Evolutionary conservation across 2,329 filamentous ascomycete genomes (phyloP).

Genomic region (Microcyclospora tardicrescens): DNA sequence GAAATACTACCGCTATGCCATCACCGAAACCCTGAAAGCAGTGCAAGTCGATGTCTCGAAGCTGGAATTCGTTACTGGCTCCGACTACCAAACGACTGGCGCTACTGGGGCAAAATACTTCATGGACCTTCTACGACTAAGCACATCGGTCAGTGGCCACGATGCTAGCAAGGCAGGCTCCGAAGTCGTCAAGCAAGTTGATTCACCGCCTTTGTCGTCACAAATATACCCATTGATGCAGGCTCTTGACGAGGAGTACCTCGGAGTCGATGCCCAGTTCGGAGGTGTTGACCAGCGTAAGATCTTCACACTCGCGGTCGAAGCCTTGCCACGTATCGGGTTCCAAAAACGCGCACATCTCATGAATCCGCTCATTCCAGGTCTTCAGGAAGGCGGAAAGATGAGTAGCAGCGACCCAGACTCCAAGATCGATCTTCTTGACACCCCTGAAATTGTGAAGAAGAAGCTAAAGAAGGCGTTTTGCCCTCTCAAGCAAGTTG

Average conservation of each 20-base stretch:
- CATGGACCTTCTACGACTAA: slow-evolving; percentile 78
- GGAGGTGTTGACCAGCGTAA: slow-evolving; percentile 78
- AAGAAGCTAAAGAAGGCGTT: slow-evolving; percentile 82
- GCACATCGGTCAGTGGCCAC: slow-evolving; percentile 57
- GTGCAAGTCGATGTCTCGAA: slow-evolving; percentile 68
- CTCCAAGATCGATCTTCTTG: slow-evolving; percentile 89
- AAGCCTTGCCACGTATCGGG: slow-evolving; percentile 72
- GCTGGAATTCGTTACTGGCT: slow-evolving; percentile 73
- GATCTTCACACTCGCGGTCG: slow-evolving; percentile 73
- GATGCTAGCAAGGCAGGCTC: slow-evolving; percentile 83
- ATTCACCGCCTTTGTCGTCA: slow-evolving; percentile 59
- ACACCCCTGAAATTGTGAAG: slow-evolving; percentile 56
- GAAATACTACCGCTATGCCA: slow-evolving; percentile 68
- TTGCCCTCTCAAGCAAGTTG: slow-evolving; percentile 59
- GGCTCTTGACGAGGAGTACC: slow-evolving; percentile 78
- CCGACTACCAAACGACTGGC: slow-evolving; percentile 43
- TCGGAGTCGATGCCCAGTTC: slow-evolving; percentile 79
- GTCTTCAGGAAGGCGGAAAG: slow-evolving; percentile 62
- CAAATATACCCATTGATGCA: slow-evolving; percentile 80
- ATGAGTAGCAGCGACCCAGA: slow-evolving; percentile 60
- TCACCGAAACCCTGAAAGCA: slow-evolving; percentile 61
- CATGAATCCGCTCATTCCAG: slow-evolving; percentile 83
- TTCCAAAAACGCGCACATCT: slow-evolving; percentile 65
- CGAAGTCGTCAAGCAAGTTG: slow-evolving; percentile 86
- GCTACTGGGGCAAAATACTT: slow-evolving; percentile 57